These are phyloP conservation scores for Leptographium lundbergii DNA, from an alignment of 2,329 filamentous ascomycete genomes.

Conservation along the genomic window DNA sequence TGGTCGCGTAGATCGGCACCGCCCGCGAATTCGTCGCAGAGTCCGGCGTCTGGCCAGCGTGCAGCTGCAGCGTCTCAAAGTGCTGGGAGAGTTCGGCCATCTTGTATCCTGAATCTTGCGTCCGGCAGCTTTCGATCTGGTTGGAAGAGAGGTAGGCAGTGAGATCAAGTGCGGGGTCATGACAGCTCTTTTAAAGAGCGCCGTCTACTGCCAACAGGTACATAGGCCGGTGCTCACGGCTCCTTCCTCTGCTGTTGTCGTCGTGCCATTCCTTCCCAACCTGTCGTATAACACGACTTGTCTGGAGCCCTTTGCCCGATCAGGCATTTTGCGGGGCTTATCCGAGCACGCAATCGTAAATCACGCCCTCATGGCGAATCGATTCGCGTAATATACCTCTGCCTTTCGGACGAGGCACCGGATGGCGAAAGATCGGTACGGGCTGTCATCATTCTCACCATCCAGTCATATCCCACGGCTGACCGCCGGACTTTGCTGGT, in stretches of 20 bases:
- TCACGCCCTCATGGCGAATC: neutral
- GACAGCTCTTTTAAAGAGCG: neutral
- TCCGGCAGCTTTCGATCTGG: too few relatives aligned
- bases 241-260: neutral
- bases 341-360: neutral
- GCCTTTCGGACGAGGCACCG: neutral
- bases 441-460: neutral
- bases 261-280: neutral
- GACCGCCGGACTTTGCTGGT: neutral
- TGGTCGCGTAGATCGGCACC: slow-evolving; percentile 91
- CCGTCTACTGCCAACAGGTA: neutral
- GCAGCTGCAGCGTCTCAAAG: slow-evolving; percentile 78
- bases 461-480: neutral
- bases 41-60: slow-evolving; percentile 74
- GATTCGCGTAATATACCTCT: neutral
- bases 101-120: too few relatives aligned
- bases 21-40: slow-evolving; percentile 73
- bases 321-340: neutral
- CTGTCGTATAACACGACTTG: neutral
- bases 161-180: neutral
- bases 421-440: neutral
- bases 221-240: neutral
- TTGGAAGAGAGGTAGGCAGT: too few relatives aligned
- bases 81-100: slow-evolving; percentile 42
- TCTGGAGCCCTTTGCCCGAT: neutral